phyloP scores from a whole-genome alignment of 2,329 filamentous ascomycete genomes.

The Beauveria asiatica region DNA sequence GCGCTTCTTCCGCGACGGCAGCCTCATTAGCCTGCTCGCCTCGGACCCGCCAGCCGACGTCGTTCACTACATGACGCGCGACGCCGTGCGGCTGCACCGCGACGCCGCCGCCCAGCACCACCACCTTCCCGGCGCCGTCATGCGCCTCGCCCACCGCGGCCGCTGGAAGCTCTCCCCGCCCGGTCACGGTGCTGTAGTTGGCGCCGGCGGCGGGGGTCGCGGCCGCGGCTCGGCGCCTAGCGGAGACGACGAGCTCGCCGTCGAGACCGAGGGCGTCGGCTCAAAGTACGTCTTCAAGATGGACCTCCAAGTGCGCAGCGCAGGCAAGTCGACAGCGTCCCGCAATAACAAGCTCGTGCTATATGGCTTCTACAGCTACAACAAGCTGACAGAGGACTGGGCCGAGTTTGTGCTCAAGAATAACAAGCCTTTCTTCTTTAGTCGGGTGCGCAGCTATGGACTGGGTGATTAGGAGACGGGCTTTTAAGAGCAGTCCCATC shows the following conservation, averaged over 20 bases:
- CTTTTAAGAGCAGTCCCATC: too few species aligned
- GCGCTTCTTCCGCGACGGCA: conserved; percentile 87
- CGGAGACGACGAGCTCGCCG: conserved; percentile 59
- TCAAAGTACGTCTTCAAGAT: conserved; percentile 78
- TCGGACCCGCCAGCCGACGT: conserved; percentile 79
- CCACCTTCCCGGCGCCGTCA: conserved; percentile 39
- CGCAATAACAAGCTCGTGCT: conserved; percentile 83
- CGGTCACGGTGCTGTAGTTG: conserved; percentile 49
- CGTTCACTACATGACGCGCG: conserved; percentile 71
- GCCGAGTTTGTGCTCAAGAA: conserved; percentile 64
- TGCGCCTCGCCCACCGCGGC: conserved; percentile 59
- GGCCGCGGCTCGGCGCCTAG: conserved; percentile 34
- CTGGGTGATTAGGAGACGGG: conserved; percentile 24
- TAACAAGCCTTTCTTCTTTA: conserved; percentile 59
- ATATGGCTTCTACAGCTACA: conserved; percentile 88
- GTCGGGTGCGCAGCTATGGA: conserved; percentile 55
- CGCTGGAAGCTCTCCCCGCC: conserved; percentile 39
- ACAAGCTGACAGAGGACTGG: conserved; percentile 84
- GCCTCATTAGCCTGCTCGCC: conserved; percentile 69
- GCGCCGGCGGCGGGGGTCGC: conserved; percentile 52
- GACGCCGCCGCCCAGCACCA: conserved; percentile 20
- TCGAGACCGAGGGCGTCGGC: conserved; percentile 80
- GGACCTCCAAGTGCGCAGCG: conserved; percentile 62
- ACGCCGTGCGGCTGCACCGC: conserved; percentile 49
- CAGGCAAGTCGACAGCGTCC: conserved; percentile 45